phyloP scores from a whole-genome alignment of 306 rosid species.

The Ammopiptanthus mongolicus region DNA sequence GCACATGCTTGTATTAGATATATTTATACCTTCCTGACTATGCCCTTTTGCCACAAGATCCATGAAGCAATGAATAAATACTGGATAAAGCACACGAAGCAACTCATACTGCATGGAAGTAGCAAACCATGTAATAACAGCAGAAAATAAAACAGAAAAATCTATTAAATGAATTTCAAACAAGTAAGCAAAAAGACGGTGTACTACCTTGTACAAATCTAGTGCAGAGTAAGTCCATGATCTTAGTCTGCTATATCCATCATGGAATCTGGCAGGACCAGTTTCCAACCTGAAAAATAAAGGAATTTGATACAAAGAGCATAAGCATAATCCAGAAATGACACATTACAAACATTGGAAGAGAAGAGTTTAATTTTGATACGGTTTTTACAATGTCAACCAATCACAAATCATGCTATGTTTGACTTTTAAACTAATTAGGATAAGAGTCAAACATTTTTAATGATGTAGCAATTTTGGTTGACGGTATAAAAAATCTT shows the following conservation, averaged over 20 bases:
- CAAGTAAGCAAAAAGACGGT: neutral
- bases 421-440: no score
- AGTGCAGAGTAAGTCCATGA: constrained; percentile 77
- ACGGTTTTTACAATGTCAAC: no score
- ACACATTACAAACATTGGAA: neutral
- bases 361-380: no score
- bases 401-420: no score
- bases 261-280: constrained; percentile 73
- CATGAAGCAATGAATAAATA: constrained; percentile 92
- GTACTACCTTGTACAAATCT: constrained; percentile 74
- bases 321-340: neutral
- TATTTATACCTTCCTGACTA: constrained; percentile 69
- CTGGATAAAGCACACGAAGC: constrained; percentile 96
- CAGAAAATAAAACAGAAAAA: neutral
- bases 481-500: no score
- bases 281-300: constrained; percentile 50
- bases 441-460: no score
- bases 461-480: no score
- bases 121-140: neutral
- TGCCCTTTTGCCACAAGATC: constrained; percentile 97
- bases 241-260: constrained; percentile 79
- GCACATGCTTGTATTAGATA: neutral
- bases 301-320: neutral
- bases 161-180: neutral
- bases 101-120: constrained; percentile 72